Conservation (phyloP, 2,329 filamentous ascomycete species). For the Thermomyces lanuginosus region DNA sequence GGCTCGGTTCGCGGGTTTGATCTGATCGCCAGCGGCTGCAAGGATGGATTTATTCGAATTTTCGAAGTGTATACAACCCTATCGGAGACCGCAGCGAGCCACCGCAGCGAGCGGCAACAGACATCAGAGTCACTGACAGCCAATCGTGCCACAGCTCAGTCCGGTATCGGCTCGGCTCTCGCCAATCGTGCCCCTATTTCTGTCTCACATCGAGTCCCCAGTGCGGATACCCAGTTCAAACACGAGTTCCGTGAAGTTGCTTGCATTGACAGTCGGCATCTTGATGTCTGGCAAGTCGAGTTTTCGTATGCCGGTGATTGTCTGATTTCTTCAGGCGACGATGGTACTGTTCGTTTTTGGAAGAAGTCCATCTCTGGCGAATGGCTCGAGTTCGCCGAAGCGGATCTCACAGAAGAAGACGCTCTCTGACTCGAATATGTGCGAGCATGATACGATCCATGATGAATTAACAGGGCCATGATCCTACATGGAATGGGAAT, state of each 20-base stretch:
- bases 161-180: conserved; percentile 27
- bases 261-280: conserved; percentile 27
- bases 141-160: conserved; percentile 20
- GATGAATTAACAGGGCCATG: too few species aligned
- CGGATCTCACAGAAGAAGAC: conserved; percentile 22
- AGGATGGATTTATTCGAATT: conserved; percentile 80
- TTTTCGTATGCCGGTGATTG: conserved; percentile 30
- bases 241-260: conserved; percentile 27
- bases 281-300: conserved; percentile 31
- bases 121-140: conserved; percentile 14
- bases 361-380: conserved; percentile 27
- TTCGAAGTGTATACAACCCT: conserved; percentile 44
- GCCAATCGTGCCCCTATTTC: conserved; percentile 19
- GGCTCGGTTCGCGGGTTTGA: conserved; percentile 84
- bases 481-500: too few species aligned
- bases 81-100: conserved; percentile 10
- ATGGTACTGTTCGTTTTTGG: conserved; percentile 28
- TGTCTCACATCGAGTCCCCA: conserved; percentile 17
- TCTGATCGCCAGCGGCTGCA: conserved; percentile 77
- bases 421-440: conserved; percentile 4
- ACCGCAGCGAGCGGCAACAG: conserved; percentile 14
- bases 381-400: conserved; percentile 30
- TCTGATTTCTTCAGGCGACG: conserved; percentile 28
- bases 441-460: too few species aligned
- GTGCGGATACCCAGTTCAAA: conserved; percentile 23